Evolutionary conservation across 2,329 filamentous ascomycete genomes (phyloP), one percentile per base, ranked within the genome.

Genomic region (Fusarium solani-melongenae): DNA sequence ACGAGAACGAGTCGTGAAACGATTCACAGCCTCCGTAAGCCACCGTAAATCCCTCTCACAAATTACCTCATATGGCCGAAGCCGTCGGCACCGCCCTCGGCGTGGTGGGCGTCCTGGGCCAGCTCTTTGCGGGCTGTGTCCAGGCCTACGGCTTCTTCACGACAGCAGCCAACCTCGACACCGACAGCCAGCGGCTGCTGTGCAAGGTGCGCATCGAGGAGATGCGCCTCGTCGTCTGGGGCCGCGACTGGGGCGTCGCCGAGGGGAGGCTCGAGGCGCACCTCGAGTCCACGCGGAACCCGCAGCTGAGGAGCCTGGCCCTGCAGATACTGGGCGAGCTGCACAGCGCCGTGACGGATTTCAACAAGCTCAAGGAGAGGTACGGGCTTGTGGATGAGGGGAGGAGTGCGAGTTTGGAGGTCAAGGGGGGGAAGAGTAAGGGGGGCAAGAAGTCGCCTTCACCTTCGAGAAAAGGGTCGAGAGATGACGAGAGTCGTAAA

Each of bases 171-270:
- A 81, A 85, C 55, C 77, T 86, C n/a, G 84, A 85, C 66, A 76
- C 77, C 24, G 84, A 86, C 75, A 81, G 80, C 67, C 83, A 85
- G 75, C 81, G 83, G 41, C 78, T 87, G 34, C 77, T 85, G 49
- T 86, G 85, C 79, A 87, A 87, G 74, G 83, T 86, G 63, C 83
- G 84, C 59, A 87, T 87, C 74, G 85, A 87, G 78, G 85, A 87
- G 81, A 86, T 85, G 83, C 81, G 85, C 5, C 80, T 86, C 38
- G 76, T 84, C 33, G 83, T 86, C 66, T 86, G 85, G 85, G 85
- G 85, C 20, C 77, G 85, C 34, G 83, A 86, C 71, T 86, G 85
- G 85, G 85, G 85, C 27, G 84, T 87, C 36, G 80, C 83, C 11
- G 85, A 87, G 77, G 85, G 85, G 6, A 79, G 72, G 58, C 78